These are phyloP conservation scores for Astrocystis sublimbata DNA, from an alignment of 495 filamentous ascomycete species.

Conservation along the genomic window DNA sequence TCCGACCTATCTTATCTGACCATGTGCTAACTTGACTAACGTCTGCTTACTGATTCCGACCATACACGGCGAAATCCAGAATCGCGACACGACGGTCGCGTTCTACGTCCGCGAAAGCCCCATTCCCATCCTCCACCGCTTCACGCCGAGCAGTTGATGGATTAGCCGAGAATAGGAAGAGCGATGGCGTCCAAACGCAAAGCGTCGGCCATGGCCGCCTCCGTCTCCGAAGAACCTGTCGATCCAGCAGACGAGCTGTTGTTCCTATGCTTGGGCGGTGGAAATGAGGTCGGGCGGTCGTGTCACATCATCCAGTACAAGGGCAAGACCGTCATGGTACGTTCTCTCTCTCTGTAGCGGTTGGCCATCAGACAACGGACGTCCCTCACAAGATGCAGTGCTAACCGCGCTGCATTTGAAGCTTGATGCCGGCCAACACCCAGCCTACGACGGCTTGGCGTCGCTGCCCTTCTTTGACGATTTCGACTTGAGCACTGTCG, in stretches of 20 bases:
- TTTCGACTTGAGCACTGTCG: constrained; percentile 95
- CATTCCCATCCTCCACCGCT: background rate
- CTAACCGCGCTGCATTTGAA: constrained; percentile 36
- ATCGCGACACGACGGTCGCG: background rate
- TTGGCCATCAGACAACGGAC: too few species aligned
- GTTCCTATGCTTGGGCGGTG: constrained; percentile 90
- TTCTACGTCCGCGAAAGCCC: background rate
- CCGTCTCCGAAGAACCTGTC: constrained; percentile 64
- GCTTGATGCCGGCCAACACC: constrained; percentile 96
- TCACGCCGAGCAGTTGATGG: constrained; percentile 11
- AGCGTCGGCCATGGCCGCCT: constrained; percentile 62
- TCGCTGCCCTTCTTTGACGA: constrained; percentile 97
- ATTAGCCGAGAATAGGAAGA: background rate
- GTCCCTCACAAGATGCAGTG: constrained; percentile 22
- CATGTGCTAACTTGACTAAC: background rate
- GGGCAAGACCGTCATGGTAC: constrained; percentile 96
- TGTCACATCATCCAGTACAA: constrained; percentile 99
- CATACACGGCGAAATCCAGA: background rate
- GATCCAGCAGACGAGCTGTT: constrained; percentile 84
- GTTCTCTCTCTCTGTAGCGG: constrained; percentile 29
- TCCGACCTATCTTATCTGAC: background rate
- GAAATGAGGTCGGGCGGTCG: constrained; percentile 94
- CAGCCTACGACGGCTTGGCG: constrained; percentile 93
- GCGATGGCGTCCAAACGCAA: constrained; percentile 77
- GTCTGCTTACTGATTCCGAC: background rate